A percentile compares a stretch with the other conserved stretches of the same genome.
phyloP scores from a whole-genome alignment of 208 protist species.

The Borovskyia barvae region DNA sequence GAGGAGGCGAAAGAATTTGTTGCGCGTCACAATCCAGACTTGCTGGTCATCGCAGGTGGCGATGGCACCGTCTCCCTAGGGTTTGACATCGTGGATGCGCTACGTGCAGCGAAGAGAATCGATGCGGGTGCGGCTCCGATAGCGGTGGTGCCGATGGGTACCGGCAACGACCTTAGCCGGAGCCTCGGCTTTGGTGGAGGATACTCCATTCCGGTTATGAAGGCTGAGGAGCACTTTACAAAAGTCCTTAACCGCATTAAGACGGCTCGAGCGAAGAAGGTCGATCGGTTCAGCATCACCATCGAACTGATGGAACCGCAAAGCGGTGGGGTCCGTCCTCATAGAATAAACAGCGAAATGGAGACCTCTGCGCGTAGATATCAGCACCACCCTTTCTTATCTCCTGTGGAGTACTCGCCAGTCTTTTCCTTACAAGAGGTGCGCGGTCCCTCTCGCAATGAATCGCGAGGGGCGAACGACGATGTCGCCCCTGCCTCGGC shows the following conservation, averaged over 20 bases:
- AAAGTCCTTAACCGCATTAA: constrained; percentile 11
- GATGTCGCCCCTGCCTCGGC: too few relatives aligned
- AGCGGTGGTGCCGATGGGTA: constrained; percentile 65
- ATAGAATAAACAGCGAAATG: background rate
- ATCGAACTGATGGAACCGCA: constrained; percentile 18
- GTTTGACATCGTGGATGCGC: constrained; percentile 43
- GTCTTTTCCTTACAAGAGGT: too few relatives aligned
- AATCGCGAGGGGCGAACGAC: background rate
- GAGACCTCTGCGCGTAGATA: background rate
- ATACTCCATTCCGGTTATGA: constrained; percentile 39
- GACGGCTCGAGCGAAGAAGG: constrained; percentile 17
- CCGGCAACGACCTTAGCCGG: constrained; percentile 65
- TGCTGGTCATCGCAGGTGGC: constrained; percentile 56
- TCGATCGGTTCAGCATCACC: constrained; percentile 39
- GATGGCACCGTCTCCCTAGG: constrained; percentile 63
- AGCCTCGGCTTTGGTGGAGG: constrained; percentile 67
- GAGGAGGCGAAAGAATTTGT: constrained; percentile 50
- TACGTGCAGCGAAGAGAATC: constrained; percentile 33
- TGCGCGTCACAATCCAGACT: constrained; percentile 18
- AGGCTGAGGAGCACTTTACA: constrained; percentile 39
- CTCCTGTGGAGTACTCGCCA: too few relatives aligned
- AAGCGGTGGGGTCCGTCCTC: background rate
- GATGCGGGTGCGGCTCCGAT: constrained; percentile 13
- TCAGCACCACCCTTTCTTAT: too few relatives aligned
- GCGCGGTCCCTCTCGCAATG: too few relatives aligned